Evolutionary conservation across 306 rosid species (phyloP).

Genomic region (peach (Prunus persica)): Prunus_persica_NCBIv2 NC_034015.1:13890501-13891000

Average conservation of each 20-base stretch:
- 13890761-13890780: not conserved
- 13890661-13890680: slow-evolving; percentile 67
- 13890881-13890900: slow-evolving; percentile 88
- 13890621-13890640: slow-evolving; percentile 22
- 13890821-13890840: slow-evolving; percentile 11
- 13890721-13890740: not conserved
- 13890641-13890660: slow-evolving; percentile 29
- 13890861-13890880: slow-evolving; percentile 1
- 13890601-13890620: slow-evolving; percentile 37
- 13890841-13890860: not conserved
- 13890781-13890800: not conserved
- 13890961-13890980: slow-evolving; percentile 61
- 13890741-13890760: not conserved
- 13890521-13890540: slow-evolving; percentile 78
- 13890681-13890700: slow-evolving; percentile 86
- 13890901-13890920: slow-evolving; percentile 93
- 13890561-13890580: slow-evolving; percentile 50
- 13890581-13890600: slow-evolving; percentile 32
- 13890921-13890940: slow-evolving; percentile 89
- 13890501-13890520: slow-evolving; percentile 74
- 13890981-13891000: slow-evolving; percentile 91
- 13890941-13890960: slow-evolving; percentile 72
- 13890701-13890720: slow-evolving; percentile 12
- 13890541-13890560: slow-evolving; percentile 50
- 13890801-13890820: not conserved